Evolutionary conservation across 2,329 filamentous ascomycete genomes (phyloP).

Genomic region (Thelonectria discophora): DNA sequence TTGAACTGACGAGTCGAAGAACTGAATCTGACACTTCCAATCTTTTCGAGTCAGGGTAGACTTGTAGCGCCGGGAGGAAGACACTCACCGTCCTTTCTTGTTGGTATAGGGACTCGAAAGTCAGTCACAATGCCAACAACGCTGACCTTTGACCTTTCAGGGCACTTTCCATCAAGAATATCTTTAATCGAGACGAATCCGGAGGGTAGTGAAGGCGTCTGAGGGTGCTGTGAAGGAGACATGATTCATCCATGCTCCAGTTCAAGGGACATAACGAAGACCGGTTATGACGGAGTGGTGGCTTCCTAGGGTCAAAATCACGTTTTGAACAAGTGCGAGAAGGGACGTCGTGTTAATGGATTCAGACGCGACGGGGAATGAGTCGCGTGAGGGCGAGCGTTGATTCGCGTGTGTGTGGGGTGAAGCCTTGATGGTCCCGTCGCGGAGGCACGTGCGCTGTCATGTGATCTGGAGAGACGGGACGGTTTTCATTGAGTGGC

Average conservation of each 20-base stretch:
- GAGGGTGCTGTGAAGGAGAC: slow-evolving; percentile 18
- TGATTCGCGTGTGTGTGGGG: slow-evolving; percentile 8
- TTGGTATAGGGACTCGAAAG: slow-evolving; percentile 60
- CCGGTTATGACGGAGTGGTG: background rate
- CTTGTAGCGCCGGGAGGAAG: background rate
- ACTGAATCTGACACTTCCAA: slow-evolving; percentile 66
- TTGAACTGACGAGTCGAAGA: slow-evolving; percentile 68
- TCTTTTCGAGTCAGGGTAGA: slow-evolving; percentile 51
- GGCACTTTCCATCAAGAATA: slow-evolving; percentile 53
- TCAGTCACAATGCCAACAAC: slow-evolving; percentile 79
- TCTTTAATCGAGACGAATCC: slow-evolving; percentile 48
- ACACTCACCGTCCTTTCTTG: slow-evolving; percentile 60
- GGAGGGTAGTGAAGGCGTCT: slow-evolving; percentile 31
- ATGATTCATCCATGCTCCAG: slow-evolving; percentile 11
- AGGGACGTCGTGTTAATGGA: slow-evolving; percentile 19
- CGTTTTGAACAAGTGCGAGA: background rate
- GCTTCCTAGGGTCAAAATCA: slow-evolving; percentile 21
- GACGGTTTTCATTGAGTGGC: too few species aligned
- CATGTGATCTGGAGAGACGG: slow-evolving; percentile 31
- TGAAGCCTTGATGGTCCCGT: slow-evolving; percentile 19
- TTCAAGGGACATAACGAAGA: slow-evolving; percentile 14
- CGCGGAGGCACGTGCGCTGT: slow-evolving; percentile 40
- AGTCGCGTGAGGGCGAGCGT: slow-evolving; percentile 26
- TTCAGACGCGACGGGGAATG: slow-evolving; percentile 29
- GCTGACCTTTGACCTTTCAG: slow-evolving; percentile 53